Base-by-base conservation (phyloP, 768 basidiomycete species). In the Serpula lacrymans region DNA sequence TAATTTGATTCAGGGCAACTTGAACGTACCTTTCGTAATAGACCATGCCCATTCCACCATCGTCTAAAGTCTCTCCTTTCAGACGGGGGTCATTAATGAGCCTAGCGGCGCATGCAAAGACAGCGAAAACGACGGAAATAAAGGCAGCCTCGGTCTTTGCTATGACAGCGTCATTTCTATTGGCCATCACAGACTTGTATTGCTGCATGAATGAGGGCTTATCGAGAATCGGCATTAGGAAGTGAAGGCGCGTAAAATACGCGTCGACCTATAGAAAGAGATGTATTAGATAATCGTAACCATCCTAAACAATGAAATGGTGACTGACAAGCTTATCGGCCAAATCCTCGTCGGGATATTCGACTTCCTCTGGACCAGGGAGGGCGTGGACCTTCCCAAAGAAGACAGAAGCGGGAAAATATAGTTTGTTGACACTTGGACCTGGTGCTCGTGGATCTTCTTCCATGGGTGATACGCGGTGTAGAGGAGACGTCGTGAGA, bases 221-320 rank as follows among this genome's bases (percentile, higher is more conserved):
- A 62, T 94, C 84, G 45, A 95, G 70, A 39, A 94, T 72, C 22
- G 92, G 92, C 72, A 93, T 79, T 48, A 89, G 70, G 58, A 88
- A 95, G 63, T 95, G 90, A 51, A 92, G 79, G 40, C 84, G 78
- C 42, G 81, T 62, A 61, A 95, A 95, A 65, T 93, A 95, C 9
- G 89, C 84, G 38, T 88, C 78, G 49, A 94, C 78, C 91, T 91
- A 50, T 35, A 45, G 16, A 31, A 46, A 33, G 37, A 36, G 49
- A 53, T 53, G 55, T 57, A 52, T 53, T 45, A 52, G 47, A 41
- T 28, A 51, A n/a, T n/a, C n/a, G 24, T 37, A 22, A 44, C 30
- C 23, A 35, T 43, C 40, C 43, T 44, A 54, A 35, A 42, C 22
- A 25, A 48, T 31, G 37, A 34, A 39, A 46, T 28, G 37, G 46